phyloP scores from a whole-genome alignment of 192 early-diverging fungal species.

The Geosiphon pyriformis region DNA sequence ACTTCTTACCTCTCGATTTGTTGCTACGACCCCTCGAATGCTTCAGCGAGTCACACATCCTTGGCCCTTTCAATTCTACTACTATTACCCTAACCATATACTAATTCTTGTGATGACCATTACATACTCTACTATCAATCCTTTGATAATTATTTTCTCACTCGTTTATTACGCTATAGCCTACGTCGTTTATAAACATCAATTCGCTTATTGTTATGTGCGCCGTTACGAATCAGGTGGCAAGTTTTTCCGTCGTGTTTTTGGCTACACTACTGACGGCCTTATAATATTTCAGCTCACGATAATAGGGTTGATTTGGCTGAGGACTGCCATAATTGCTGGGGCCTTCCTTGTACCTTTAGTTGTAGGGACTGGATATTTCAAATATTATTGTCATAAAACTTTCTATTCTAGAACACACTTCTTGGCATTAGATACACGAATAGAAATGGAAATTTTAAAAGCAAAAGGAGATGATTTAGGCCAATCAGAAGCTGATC shows the following conservation, averaged over 20 bases:
- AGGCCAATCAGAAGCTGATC: neutral
- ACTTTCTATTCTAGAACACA: constrained; percentile 44
- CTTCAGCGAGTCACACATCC: constrained; percentile 41
- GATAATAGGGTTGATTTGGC: constrained; percentile 48
- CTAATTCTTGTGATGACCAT: constrained; percentile 56
- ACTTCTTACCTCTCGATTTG: constrained; percentile 38
- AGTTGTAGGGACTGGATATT: constrained; percentile 41
- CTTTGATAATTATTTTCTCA: constrained; percentile 52
- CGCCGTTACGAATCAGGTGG: constrained; percentile 55
- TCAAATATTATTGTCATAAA: constrained; percentile 39
- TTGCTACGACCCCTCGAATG: constrained; percentile 51
- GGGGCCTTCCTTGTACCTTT: constrained; percentile 42
- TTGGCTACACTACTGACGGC: constrained; percentile 53
- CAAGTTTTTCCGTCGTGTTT: constrained; percentile 45
- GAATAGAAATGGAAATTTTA: constrained; percentile 1
- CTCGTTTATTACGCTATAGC: constrained; percentile 49
- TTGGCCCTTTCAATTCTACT: constrained; percentile 57
- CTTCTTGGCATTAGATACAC: constrained; percentile 36
- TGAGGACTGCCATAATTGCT: constrained; percentile 37
- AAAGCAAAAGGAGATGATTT: neutral
- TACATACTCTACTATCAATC: constrained; percentile 54
- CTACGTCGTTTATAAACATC: constrained; percentile 52
- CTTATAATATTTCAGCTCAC: constrained; percentile 53
- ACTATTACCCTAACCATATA: constrained; percentile 57
- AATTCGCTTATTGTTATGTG: constrained; percentile 57